phyloP scores from a whole-genome alignment of 768 basidiomycete species.

The Suillus subalutaceus region DNA sequence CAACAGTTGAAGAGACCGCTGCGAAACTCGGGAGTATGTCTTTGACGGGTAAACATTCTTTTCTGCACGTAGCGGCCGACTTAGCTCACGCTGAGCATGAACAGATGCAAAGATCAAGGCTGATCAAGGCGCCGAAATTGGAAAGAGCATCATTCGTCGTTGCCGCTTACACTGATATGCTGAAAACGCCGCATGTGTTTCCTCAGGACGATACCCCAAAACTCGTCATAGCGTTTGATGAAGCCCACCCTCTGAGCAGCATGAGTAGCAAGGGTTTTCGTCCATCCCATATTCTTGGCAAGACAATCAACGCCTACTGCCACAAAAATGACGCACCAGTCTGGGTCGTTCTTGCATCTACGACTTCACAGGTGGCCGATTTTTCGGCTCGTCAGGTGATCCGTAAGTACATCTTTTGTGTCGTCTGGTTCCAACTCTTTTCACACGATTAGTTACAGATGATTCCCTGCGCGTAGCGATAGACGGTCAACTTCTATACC shows the following conservation, averaged over 20 bases:
- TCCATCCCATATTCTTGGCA: background rate
- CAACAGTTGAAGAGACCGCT: background rate
- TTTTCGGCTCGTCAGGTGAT: background rate
- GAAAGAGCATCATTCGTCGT: background rate
- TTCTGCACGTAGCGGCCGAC: background rate
- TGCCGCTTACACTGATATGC: background rate
- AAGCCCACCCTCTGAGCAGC: conserved; percentile 7
- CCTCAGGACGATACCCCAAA: background rate
- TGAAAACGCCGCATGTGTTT: background rate
- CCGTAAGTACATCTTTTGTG: background rate
- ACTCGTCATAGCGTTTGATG: conserved; percentile 5
- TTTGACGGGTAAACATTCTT: background rate
- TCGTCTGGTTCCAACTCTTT: background rate
- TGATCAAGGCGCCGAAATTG: background rate
- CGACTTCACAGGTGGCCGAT: background rate
- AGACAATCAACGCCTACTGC: background rate
- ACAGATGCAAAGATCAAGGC: background rate
- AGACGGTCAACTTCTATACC: conserved; percentile 3
- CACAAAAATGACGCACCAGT: background rate
- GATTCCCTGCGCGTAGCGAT: conserved; percentile 2
- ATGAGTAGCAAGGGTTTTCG: background rate
- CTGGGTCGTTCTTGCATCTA: conserved; percentile 14
- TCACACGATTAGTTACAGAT: background rate
- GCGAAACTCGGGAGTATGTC: background rate
- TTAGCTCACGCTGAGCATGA: background rate